phyloP scores from a whole-genome alignment of 176 grass and related monocot genomes.

The Oryza nivara region DNA sequence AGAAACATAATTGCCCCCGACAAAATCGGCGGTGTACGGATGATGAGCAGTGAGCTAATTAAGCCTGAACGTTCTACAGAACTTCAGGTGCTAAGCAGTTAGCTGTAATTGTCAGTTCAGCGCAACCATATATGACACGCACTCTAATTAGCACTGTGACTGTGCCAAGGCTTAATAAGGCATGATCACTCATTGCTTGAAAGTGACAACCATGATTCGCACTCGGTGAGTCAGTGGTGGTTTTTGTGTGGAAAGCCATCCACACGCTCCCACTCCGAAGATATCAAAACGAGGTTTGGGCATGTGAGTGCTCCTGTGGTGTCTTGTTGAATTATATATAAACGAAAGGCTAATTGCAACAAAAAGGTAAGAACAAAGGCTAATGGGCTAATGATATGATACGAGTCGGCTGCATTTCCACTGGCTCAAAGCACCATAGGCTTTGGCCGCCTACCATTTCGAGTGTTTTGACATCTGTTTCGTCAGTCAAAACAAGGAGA shows the following conservation, averaged over 20 bases:
- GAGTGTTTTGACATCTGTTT: background rate
- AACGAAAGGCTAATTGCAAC: background rate
- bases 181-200: conserved; percentile 14
- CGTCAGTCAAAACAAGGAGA: conserved; percentile 26
- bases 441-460: conserved; percentile 34
- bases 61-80: background rate
- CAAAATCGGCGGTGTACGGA: background rate
- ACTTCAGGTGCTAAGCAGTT: background rate
- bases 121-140: background rate
- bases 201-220: background rate
- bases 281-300: background rate
- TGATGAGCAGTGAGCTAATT: background rate
- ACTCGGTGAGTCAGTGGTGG: background rate
- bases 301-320: background rate
- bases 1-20: no score
- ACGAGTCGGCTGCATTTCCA: background rate
- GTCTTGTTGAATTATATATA: conserved; percentile 1
- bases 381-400: background rate
- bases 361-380: background rate
- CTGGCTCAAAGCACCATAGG: background rate
- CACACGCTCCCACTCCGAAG: background rate
- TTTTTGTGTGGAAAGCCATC: background rate
- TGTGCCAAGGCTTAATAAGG: background rate
- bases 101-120: conserved; percentile 17
- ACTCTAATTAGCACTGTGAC: background rate